Percentiles rank a stretch among this genome's conserved stretches.
Evolutionary conservation across 495 filamentous ascomycete species (phyloP).

Genomic region (Aspergillus nidulans): DNA sequence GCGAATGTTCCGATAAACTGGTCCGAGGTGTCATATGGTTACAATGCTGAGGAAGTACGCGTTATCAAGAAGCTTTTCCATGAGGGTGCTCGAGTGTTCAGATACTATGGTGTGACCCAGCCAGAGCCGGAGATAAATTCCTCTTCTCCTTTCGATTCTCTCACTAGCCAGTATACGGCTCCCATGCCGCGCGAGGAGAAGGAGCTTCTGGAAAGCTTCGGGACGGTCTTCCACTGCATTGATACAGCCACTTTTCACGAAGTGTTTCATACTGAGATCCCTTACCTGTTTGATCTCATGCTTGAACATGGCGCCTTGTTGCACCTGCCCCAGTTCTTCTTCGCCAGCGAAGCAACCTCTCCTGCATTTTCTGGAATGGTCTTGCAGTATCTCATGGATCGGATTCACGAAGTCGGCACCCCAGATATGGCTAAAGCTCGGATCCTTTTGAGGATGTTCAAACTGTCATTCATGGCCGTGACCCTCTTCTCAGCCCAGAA

Average conservation of each 20-base stretch:
- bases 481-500: constrained; percentile 93
- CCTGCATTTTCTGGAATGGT: constrained; percentile 98
- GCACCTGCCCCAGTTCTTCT: constrained; percentile 95
- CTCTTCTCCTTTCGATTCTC: constrained; percentile 77
- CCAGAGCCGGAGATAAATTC: constrained; percentile 68
- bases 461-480: constrained; percentile 98
- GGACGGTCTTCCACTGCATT: constrained; percentile 96
- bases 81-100: constrained; percentile 90
- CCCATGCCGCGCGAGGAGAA: constrained; percentile 94
- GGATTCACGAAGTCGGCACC: constrained; percentile 90
- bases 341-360: constrained; percentile 95
- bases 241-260: constrained; percentile 98
- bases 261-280: constrained; percentile 96
- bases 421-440: constrained; percentile 85
- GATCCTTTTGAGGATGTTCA: constrained; percentile 91
- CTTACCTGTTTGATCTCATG: constrained; percentile 93
- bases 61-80: constrained; percentile 97
- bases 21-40: constrained; percentile 93
- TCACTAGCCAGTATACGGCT: constrained; percentile 88
- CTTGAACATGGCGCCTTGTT: constrained; percentile 92
- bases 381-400: constrained; percentile 92
- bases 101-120: constrained; percentile 90
- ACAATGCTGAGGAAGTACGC: constrained; percentile 93
- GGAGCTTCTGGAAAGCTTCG: constrained; percentile 94
- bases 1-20: constrained; percentile 81